phyloP scores from a whole-genome alignment of 2,329 filamentous ascomycete genomes.

The Blastomyces parvus region DNA sequence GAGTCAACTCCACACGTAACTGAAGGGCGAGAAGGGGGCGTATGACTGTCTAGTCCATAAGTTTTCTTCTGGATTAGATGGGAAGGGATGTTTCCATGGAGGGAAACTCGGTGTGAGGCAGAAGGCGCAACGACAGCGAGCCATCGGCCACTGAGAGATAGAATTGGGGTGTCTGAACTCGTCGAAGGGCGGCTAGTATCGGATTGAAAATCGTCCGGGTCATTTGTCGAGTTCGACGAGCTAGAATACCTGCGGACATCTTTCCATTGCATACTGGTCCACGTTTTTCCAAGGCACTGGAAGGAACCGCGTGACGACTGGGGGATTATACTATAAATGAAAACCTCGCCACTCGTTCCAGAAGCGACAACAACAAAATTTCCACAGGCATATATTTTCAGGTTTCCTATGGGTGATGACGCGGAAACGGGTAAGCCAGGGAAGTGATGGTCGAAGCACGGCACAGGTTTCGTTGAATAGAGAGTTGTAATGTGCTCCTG shows the following conservation, averaged over 20 bases:
- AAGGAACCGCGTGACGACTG: slow-evolving; percentile 31
- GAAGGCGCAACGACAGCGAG: slow-evolving; percentile 38
- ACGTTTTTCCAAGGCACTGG: slow-evolving; percentile 75
- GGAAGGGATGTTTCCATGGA: slow-evolving; percentile 34
- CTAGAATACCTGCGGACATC: slow-evolving; percentile 37
- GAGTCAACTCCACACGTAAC: slow-evolving; percentile 38
- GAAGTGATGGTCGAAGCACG: slow-evolving; percentile 47
- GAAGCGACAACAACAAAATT: slow-evolving; percentile 67
- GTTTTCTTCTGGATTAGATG: slow-evolving; percentile 28
- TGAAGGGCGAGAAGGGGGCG: slow-evolving; percentile 34
- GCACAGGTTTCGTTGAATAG: slow-evolving; percentile 58
- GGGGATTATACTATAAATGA: slow-evolving; percentile 52
- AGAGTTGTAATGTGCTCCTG: slow-evolving; percentile 62
- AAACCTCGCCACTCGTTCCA: slow-evolving; percentile 76
- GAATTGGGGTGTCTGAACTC: slow-evolving; percentile 30
- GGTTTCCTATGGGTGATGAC: slow-evolving; percentile 60
- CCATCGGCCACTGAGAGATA: slow-evolving; percentile 40
- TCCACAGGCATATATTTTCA: slow-evolving; percentile 63
- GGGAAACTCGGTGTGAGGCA: slow-evolving; percentile 27
- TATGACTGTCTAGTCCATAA: slow-evolving; percentile 35
- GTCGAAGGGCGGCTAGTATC: slow-evolving; percentile 27
- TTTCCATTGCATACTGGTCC: slow-evolving; percentile 67
- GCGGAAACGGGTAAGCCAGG: slow-evolving; percentile 56
- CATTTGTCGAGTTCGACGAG: slow-evolving; percentile 36
- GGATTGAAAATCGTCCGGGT: slow-evolving; percentile 34